Conservation (phyloP, 768 basidiomycete species). For the Rhodotorula graminis region DNA sequence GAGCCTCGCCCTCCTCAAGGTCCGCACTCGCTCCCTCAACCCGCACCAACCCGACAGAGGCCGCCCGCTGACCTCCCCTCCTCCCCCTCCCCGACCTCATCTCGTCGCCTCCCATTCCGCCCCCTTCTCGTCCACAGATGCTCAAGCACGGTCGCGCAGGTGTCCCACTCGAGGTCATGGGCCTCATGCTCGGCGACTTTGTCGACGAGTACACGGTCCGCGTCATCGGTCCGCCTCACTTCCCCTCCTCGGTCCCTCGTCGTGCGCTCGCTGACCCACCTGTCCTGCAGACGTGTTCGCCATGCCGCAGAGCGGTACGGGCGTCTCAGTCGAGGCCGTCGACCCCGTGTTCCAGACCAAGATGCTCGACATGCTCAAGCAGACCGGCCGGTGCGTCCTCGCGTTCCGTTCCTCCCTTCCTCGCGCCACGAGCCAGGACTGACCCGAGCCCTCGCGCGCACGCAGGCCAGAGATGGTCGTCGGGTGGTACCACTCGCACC, state of each 20-base stretch:
- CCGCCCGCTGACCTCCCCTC: constrained; percentile 6
- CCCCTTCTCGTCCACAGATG: constrained; percentile 61
- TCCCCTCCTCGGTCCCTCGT: neutral
- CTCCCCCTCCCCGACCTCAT: no score
- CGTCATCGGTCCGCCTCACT: constrained; percentile 23
- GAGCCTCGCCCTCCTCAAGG: constrained; percentile 93
- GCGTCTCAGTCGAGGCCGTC: constrained; percentile 86
- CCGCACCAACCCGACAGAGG: neutral
- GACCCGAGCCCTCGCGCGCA: constrained; percentile 5
- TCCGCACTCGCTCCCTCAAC: constrained; percentile 45
- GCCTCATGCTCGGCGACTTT: constrained; percentile 94
- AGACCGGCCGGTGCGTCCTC: constrained; percentile 92
- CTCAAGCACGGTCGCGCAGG: constrained; percentile 97
- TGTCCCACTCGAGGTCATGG: constrained; percentile 99
- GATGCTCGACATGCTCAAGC: constrained; percentile 99
- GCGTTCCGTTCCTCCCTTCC: no score
- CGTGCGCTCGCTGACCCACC: neutral
- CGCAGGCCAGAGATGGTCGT: constrained; percentile 92
- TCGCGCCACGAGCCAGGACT: no score
- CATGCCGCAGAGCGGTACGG: constrained; percentile 97
- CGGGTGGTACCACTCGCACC: constrained; percentile 99
- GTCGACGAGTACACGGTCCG: constrained; percentile 80
- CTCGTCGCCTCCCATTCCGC: neutral
- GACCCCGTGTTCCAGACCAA: constrained; percentile 98
- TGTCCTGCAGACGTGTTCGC: constrained; percentile 90